Conservation (phyloP, 83 land plant genomes). For the Thuja plicata region DNA sequence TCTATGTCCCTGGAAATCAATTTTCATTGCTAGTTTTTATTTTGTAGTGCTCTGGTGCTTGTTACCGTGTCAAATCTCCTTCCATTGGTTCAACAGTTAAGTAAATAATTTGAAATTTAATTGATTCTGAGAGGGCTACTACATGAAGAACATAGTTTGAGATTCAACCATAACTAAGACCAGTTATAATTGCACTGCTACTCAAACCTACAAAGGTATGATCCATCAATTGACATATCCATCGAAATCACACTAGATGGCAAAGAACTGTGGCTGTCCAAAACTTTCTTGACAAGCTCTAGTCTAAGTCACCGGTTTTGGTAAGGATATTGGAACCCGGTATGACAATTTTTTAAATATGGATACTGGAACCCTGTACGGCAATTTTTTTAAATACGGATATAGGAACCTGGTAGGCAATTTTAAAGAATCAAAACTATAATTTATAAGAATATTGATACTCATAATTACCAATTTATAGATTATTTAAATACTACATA, state of each 20-base stretch:
- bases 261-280: neutral
- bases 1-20: neutral
- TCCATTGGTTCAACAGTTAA: neutral
- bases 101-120: neutral
- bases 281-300: neutral
- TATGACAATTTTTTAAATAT: too few species aligned
- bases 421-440: too few species aligned
- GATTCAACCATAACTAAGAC: neutral
- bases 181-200: neutral
- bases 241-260: neutral
- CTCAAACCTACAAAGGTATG: neutral
- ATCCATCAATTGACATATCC: neutral
- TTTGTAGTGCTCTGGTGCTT: neutral
- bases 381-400: too few species aligned
- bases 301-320: neutral
- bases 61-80: neutral
- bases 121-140: neutral
- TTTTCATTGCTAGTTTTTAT: neutral
- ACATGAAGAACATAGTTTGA: neutral
- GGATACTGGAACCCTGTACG: too few species aligned
- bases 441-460: too few species aligned
- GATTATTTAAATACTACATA: too few species aligned
- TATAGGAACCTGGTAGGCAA: too few species aligned
- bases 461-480: too few species aligned
- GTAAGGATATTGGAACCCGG: too few species aligned